phyloP scores from a whole-genome alignment of 2,329 filamentous ascomycete genomes.

The Madurella fahalii region DNA sequence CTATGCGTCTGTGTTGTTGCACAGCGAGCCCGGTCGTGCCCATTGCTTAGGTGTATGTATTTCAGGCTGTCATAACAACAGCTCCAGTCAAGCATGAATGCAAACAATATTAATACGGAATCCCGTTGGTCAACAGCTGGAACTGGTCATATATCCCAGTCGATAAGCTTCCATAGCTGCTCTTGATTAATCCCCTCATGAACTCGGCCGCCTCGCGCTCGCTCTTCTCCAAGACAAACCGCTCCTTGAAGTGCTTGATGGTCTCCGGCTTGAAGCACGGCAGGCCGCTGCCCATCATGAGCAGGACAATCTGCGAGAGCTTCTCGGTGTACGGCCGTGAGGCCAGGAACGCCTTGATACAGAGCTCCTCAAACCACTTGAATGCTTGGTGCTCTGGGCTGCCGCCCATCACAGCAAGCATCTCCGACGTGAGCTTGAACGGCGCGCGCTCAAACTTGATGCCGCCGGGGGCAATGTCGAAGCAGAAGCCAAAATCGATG shows the following conservation, averaged over 20 bases:
- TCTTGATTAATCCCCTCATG: constrained; percentile 83
- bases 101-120: constrained; percentile 65
- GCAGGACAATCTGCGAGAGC: constrained; percentile 79
- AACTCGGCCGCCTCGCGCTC: constrained; percentile 94
- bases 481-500: constrained; percentile 99
- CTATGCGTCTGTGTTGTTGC: too few species aligned
- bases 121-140: constrained; percentile 94
- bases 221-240: constrained; percentile 87
- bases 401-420: constrained; percentile 99
- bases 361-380: constrained; percentile 93
- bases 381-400: constrained; percentile 80
- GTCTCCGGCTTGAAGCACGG: constrained; percentile 98
- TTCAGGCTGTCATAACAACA: neutral
- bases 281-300: constrained; percentile 94
- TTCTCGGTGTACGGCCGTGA: constrained; percentile 82
- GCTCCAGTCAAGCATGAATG: neutral
- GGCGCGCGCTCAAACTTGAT: constrained; percentile 97
- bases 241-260: constrained; percentile 83
- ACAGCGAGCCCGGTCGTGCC: neutral
- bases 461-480: constrained; percentile 95
- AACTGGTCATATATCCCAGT: constrained; percentile 98
- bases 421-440: constrained; percentile 96
- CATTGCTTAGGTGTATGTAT: neutral
- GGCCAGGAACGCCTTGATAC: constrained; percentile 91
- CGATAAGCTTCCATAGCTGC: constrained; percentile 84